Evolutionary conservation across 805 yeast genomes (phyloP), one percentile per base, ranked within the genome.

Genomic region (Teunomyces gatunensis): DNA sequence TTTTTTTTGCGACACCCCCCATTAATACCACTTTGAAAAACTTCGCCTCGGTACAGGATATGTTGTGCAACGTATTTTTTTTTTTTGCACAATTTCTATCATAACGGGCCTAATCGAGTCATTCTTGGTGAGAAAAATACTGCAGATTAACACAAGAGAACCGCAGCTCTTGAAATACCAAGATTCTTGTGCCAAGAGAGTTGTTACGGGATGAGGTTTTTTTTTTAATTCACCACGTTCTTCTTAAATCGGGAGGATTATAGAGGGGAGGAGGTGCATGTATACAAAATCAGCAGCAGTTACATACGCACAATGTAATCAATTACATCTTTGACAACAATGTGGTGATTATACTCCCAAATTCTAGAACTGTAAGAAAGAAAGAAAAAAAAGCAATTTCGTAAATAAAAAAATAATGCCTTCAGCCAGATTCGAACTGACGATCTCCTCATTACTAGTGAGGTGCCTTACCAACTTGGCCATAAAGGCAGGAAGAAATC

Each of bases 401-500:
- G 5, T 23, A 39, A 11, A 5, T 10, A 5, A 36, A 42, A 45
- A 48, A 45, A 42, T 20, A n/a, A n/a, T 49, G 52, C 52, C 52
- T 49, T 43, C 52, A 49, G 52, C 52, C 52, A 49, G 52, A 49
- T 36, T 49, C 52, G 52, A 49, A 49, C 52, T 49, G 52, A 49
- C 52, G 54, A 50, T 50, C 54, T 50, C 54, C 54, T 50, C 54
- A 50, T 50, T 50, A 50, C 54, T 50, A 50, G 54, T 50, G 54
- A 47, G 51, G 51, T 51, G 54, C 51, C 51, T 47, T 47, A 51
- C 54, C 54, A 49, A 48, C 51, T 48, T 48, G 51, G 52, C 52
- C 52, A 49, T 49, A 44, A 43, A 49, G 52, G 52, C 51, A 17
- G 10, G 18, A 5, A 45, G 50, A 56, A 57, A 53, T 68, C 73